These are phyloP conservation scores for Trifolium dubium DNA, from an alignment of 306 rosid species.

Conservation along the genomic window DNA sequence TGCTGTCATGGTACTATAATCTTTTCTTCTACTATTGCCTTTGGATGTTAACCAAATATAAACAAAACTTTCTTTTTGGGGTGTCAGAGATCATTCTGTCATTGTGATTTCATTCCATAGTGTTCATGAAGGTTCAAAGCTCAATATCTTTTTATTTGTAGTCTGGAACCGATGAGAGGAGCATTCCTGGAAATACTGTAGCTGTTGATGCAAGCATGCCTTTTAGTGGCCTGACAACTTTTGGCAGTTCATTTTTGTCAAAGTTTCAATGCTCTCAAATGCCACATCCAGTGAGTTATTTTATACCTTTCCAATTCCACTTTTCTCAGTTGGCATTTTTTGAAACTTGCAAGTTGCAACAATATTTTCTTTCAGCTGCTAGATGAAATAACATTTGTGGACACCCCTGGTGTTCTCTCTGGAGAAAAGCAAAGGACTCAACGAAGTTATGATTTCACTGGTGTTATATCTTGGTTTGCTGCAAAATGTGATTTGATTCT, in stretches of 20 bases:
- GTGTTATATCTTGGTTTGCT: slow-evolving; percentile 97
- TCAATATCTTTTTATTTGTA: slow-evolving; percentile 41
- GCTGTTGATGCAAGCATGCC: slow-evolving; percentile 97
- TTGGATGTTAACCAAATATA: background rate
- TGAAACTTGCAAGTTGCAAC: slow-evolving; percentile 18
- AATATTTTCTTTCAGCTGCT: slow-evolving; percentile 60
- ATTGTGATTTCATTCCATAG: slow-evolving; percentile 2
- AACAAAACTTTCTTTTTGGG: background rate
- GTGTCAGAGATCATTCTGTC: background rate
- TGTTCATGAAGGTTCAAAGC: slow-evolving; percentile 31
- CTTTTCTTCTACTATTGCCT: background rate
- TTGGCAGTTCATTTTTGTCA: slow-evolving; percentile 88
- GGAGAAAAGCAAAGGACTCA: slow-evolving; percentile 98
- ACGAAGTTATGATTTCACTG: slow-evolving; percentile 93
- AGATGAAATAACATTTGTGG: slow-evolving; percentile 87
- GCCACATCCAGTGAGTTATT: slow-evolving; percentile 90
- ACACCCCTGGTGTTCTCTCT: slow-evolving; percentile 96
- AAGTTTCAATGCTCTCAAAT: slow-evolving; percentile 93
- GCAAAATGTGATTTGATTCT: slow-evolving; percentile 95
- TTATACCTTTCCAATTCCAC: slow-evolving; percentile 19
- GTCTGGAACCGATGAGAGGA: slow-evolving; percentile 98
- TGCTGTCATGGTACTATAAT: slow-evolving; percentile 79
- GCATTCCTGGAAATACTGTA: slow-evolving; percentile 90
- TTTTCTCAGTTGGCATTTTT: slow-evolving; percentile 6
- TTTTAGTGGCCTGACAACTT: slow-evolving; percentile 75